Conservation (phyloP, 257 asterid genomes). For the Anisodus tanguticus region DNA sequence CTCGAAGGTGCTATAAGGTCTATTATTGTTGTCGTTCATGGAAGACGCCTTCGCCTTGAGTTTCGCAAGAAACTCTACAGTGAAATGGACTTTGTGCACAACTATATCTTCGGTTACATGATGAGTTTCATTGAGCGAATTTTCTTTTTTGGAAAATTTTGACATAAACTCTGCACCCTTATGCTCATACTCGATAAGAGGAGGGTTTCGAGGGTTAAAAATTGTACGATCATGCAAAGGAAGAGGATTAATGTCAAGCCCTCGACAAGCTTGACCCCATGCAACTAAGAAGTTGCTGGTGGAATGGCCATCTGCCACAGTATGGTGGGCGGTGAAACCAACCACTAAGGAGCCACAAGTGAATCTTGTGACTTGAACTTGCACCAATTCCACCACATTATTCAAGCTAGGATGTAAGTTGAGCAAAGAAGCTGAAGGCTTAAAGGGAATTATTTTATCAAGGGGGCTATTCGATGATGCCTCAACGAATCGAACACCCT, state of each 20-base stretch:
- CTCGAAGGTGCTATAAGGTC: conserved; percentile 73
- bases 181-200: conserved; percentile 58
- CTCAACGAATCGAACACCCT: conserved; percentile 76
- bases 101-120: conserved; percentile 49
- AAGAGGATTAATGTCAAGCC: conserved; percentile 43
- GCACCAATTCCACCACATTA: conserved; percentile 64
- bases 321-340: conserved; percentile 81
- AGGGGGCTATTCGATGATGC: conserved; percentile 62
- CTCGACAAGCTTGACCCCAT: conserved; percentile 82
- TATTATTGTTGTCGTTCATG: conserved; percentile 37
- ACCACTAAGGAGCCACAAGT: conserved; percentile 80
- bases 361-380: conserved; percentile 79
- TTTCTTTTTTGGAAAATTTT: conserved; percentile 38
- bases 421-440: conserved; percentile 57
- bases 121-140: conserved; percentile 41
- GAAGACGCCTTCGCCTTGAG: conserved; percentile 73
- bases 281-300: conserved; percentile 76
- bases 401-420: conserved; percentile 67
- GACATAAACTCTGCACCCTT: conserved; percentile 60
- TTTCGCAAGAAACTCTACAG: conserved; percentile 55
- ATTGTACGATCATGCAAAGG: conserved; percentile 65
- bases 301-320: conserved; percentile 76
- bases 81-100: conserved; percentile 63
- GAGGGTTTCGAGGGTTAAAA: conserved; percentile 64
- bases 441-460: conserved; percentile 46